phyloP scores from a whole-genome alignment of 1,284 basidiomycete genomes.

The Serendipita sp. region DNA sequence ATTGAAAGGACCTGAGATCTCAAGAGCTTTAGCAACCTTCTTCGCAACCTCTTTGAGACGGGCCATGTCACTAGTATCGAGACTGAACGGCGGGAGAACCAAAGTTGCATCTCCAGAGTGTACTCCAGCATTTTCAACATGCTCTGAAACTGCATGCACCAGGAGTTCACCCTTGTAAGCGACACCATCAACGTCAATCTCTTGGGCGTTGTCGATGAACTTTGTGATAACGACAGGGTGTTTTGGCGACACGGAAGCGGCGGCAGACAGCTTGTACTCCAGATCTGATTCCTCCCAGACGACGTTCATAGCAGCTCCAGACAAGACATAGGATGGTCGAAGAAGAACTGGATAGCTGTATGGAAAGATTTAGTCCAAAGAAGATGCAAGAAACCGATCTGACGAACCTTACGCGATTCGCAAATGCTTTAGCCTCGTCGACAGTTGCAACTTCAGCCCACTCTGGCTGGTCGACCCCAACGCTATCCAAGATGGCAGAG shows the following conservation, averaged over 20 bases:
- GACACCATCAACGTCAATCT: conserved; percentile 97
- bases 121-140: conserved; percentile 98
- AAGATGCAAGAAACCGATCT: neutral
- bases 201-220: conserved; percentile 95
- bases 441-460: conserved; percentile 89
- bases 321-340: conserved; percentile 93
- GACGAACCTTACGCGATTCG: conserved; percentile 62
- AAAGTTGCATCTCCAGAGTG: conserved; percentile 98
- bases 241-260: conserved; percentile 88
- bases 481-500: conserved; percentile 86
- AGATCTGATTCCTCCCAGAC: conserved; percentile 84
- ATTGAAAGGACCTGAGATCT: conserved; percentile 97
- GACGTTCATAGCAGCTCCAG: conserved; percentile 99
- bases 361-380: conserved; percentile 14
- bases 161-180: conserved; percentile 90
- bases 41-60: conserved; percentile 87
- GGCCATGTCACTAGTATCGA: conserved; percentile 61
- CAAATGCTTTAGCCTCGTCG: conserved; percentile 85
- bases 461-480: conserved; percentile 93
- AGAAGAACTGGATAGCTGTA: conserved; percentile 85
- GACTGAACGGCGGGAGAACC: conserved; percentile 90
- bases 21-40: conserved; percentile 88
- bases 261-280: conserved; percentile 86
- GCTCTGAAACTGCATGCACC: conserved; percentile 92
- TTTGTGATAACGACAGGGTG: conserved; percentile 98